Conservation (phyloP, 805 yeast species). For the Clavispora phyllophila region DNA sequence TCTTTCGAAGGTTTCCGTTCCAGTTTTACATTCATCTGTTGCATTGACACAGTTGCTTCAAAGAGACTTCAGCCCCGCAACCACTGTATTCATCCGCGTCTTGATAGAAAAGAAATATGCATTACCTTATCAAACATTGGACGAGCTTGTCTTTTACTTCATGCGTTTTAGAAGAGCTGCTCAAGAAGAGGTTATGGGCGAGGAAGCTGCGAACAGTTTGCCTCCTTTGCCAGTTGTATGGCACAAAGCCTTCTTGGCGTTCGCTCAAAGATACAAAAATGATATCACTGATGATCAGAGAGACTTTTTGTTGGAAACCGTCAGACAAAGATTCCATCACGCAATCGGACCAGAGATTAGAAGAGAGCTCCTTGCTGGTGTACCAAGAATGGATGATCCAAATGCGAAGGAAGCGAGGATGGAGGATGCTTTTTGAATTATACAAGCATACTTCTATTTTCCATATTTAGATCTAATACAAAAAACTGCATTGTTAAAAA, state of each 20-base stretch:
- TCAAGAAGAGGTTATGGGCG: conserved; percentile 32
- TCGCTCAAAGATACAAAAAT: conserved; percentile 93
- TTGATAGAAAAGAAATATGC: conserved; percentile 94
- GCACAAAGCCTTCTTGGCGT: conserved; percentile 93
- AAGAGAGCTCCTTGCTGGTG: conserved; percentile 87
- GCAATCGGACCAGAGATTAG: conserved; percentile 92
- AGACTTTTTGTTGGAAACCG: conserved; percentile 86
- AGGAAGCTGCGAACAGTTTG: conserved; percentile 31
- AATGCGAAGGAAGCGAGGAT: conserved; percentile 28
- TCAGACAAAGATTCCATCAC: conserved; percentile 83
- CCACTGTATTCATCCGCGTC: conserved; percentile 84
- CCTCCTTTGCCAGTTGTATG: conserved; percentile 86
- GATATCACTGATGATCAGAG: conserved; percentile 99
- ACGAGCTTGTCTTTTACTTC: conserved; percentile 89
- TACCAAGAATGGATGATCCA: conserved; percentile 45
- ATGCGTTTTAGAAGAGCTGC: conserved; percentile 77
- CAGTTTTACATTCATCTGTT: conserved; percentile 93
- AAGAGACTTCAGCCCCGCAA: conserved; percentile 83
- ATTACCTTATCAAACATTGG: conserved; percentile 92
- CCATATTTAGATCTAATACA: neutral
- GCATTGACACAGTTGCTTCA: conserved; percentile 78
- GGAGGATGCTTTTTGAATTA: conserved; percentile 32
- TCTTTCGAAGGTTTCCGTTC: conserved; percentile 81
- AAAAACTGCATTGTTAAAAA: conserved; percentile 6
- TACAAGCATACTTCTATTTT: conserved; percentile 1